These are phyloP conservation scores for Cladophialophora carrionii DNA, from an alignment of 2,329 filamentous ascomycete genomes.

Conservation along the genomic window DNA sequence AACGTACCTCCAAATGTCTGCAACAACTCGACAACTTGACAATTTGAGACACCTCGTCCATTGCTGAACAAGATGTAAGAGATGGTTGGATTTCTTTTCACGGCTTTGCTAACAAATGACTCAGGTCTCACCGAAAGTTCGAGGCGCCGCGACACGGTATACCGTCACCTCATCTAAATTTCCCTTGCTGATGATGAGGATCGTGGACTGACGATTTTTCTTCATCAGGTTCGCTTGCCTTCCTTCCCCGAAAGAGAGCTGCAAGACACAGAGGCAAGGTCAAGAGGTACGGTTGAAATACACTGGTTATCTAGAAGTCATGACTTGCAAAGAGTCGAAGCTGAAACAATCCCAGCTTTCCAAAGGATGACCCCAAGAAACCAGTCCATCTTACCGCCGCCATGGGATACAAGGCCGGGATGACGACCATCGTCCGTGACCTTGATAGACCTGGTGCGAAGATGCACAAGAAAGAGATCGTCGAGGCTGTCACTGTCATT, in stretches of 20 bases:
- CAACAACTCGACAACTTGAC: conserved; percentile 15
- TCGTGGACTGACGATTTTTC: conserved; percentile 36
- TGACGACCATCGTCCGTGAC: conserved; percentile 99
- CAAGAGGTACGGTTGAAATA: conserved; percentile 69
- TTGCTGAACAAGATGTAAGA: conserved; percentile 28
- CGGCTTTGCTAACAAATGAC: conserved; percentile 9
- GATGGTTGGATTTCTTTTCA: background rate
- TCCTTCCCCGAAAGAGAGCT: conserved; percentile 87
- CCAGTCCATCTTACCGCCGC: conserved; percentile 96
- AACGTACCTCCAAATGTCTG: background rate
- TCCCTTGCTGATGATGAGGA: conserved; percentile 18
- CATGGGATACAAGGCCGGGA: conserved; percentile 99
- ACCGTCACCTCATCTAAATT: conserved; percentile 40
- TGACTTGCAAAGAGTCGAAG: conserved; percentile 38
- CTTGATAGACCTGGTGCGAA: conserved; percentile 98
- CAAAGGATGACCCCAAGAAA: conserved; percentile 99
- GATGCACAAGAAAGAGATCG: conserved; percentile 98
- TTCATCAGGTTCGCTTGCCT: conserved; percentile 70
- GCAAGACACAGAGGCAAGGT: conserved; percentile 95
- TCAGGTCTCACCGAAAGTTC: conserved; percentile 66
- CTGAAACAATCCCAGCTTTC: conserved; percentile 69
- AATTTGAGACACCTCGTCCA: conserved; percentile 21
- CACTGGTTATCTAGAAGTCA: conserved; percentile 46
- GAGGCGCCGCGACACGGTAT: conserved; percentile 93
- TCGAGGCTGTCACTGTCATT: conserved; percentile 85